Conservation (phyloP, 164 flowering plant species). For the Sedum album region DNA sequence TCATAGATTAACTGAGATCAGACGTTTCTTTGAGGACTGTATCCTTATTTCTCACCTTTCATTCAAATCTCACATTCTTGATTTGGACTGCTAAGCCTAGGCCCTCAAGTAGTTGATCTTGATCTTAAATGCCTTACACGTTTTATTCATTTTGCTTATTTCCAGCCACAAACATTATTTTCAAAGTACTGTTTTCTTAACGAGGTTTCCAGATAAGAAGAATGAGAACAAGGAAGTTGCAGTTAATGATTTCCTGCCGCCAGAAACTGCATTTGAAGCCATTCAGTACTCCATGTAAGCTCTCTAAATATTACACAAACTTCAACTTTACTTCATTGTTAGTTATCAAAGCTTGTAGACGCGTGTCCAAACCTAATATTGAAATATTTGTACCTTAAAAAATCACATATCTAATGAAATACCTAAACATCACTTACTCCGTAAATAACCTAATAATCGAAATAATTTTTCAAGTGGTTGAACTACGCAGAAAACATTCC, state of each 20-base stretch:
- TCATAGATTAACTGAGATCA: slow-evolving; percentile 58
- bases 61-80: not conserved
- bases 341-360: not conserved
- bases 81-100: not conserved
- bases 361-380: not conserved
- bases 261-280: slow-evolving; percentile 34
- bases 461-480: not conserved
- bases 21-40: slow-evolving; percentile 78
- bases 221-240: slow-evolving; percentile 69
- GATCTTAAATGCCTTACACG: not conserved
- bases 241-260: slow-evolving; percentile 44
- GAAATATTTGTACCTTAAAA: not conserved
- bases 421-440: slow-evolving; percentile 3
- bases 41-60: slow-evolving; percentile 20
- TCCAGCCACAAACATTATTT: not conserved
- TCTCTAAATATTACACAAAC: not conserved
- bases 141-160: not conserved
- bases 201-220: slow-evolving; percentile 47
- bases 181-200: slow-evolving; percentile 19
- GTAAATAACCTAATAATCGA: not conserved
- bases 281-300: slow-evolving; percentile 57
- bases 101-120: not conserved
- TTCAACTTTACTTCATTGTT: not conserved
- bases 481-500: not conserved
- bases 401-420: not conserved